phyloP scores from a whole-genome alignment of 441 rosid genomes.

The Gossypium trilobum region DNA sequence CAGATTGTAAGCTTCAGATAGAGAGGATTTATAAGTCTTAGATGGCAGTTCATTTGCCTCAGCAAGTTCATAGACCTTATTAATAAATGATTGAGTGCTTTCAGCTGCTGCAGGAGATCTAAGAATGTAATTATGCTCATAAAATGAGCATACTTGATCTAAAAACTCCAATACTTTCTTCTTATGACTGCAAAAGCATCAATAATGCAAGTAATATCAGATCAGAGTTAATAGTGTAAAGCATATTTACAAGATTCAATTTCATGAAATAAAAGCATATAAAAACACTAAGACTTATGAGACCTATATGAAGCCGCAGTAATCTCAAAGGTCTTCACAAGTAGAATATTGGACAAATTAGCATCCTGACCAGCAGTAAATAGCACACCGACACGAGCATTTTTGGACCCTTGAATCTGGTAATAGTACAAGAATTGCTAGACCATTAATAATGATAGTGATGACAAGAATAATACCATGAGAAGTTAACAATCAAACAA shows the following conservation, averaged over 20 bases:
- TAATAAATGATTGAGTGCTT: slow-evolving; percentile 43
- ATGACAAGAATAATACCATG: slow-evolving; percentile 7
- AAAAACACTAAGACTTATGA: slow-evolving; percentile 10
- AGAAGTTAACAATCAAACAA: not conserved
- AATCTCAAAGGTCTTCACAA: slow-evolving; percentile 58
- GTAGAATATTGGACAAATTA: slow-evolving; percentile 48
- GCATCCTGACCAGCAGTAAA: slow-evolving; percentile 51
- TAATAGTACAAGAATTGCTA: slow-evolving; percentile 23
- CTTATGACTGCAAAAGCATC: slow-evolving; percentile 58
- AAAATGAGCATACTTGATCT: slow-evolving; percentile 66
- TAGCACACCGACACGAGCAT: slow-evolving; percentile 78
- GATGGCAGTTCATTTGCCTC: slow-evolving; percentile 61
- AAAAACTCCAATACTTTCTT: slow-evolving; percentile 59
- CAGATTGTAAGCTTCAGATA: slow-evolving; percentile 40
- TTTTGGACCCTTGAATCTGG: slow-evolving; percentile 76
- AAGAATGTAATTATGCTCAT: slow-evolving; percentile 51
- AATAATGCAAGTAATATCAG: slow-evolving; percentile 21
- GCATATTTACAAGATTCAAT: slow-evolving; percentile 4
- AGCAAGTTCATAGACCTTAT: slow-evolving; percentile 66
- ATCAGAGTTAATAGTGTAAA: not conserved
- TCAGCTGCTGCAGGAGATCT: slow-evolving; percentile 42
- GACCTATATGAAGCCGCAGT: slow-evolving; percentile 72
- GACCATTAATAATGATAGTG: slow-evolving; percentile 19
- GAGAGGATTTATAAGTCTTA: slow-evolving; percentile 48
- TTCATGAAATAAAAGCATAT: not conserved